These are phyloP conservation scores for Clonostachys rosea DNA, from an alignment of 2,329 filamentous ascomycete species.

Conservation along the genomic window DNA sequence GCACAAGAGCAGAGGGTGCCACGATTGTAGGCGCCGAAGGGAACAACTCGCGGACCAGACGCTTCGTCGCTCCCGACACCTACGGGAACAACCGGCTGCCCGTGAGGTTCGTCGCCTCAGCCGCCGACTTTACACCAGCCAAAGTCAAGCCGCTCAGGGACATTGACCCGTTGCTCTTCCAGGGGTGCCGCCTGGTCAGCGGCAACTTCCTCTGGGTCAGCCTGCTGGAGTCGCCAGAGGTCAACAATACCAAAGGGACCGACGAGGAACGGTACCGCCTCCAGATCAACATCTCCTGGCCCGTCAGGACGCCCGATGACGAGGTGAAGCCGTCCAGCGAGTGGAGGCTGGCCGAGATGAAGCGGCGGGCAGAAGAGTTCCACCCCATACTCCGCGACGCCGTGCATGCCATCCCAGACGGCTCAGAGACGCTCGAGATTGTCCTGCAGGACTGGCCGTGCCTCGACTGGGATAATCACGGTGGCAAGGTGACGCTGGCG, in stretches of 20 bases:
- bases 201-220: slow-evolving; percentile 45
- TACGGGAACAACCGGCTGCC: slow-evolving; percentile 25
- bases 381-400: slow-evolving; percentile 31
- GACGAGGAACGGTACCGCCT: slow-evolving; percentile 27
- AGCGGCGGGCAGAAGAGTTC: slow-evolving; percentile 21
- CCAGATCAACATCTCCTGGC: slow-evolving; percentile 43
- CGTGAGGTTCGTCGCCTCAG: slow-evolving; percentile 28
- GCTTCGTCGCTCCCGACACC: slow-evolving; percentile 20
- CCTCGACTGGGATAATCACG: slow-evolving; percentile 31
- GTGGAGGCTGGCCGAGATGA: slow-evolving; percentile 31
- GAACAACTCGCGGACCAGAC: slow-evolving; percentile 26
- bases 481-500: slow-evolving; percentile 38
- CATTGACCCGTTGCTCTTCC: slow-evolving; percentile 50
- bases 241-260: slow-evolving; percentile 24
- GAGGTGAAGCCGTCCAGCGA: slow-evolving; percentile 24
- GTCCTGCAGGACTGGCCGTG: slow-evolving; percentile 28
- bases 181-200: slow-evolving; percentile 45
- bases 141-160: slow-evolving; percentile 30
- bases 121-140: slow-evolving; percentile 27
- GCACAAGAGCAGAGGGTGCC: slow-evolving; percentile 20
- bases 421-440: slow-evolving; percentile 19
- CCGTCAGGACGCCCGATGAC: slow-evolving; percentile 20
- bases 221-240: slow-evolving; percentile 32
- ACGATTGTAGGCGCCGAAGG: slow-evolving; percentile 34
- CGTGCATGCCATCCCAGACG: slow-evolving; percentile 11